Evolutionary conservation across 306 rosid species (phyloP), one percentile per base, ranked within the genome.

Genomic region (Ammopiptanthus mongolicus): DNA sequence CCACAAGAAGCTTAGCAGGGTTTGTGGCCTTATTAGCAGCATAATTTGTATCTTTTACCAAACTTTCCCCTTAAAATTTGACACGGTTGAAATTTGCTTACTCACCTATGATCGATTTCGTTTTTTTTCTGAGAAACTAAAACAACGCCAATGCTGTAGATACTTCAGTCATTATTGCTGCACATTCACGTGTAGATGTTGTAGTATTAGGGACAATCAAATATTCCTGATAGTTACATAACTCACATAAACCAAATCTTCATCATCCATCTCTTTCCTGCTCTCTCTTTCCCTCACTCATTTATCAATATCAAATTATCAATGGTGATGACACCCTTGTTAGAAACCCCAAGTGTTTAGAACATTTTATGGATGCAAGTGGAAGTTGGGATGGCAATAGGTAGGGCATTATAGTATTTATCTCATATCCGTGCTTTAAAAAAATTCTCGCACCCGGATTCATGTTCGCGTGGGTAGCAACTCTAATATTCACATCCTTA

Each of bases 151-250:
- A 55, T 6, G 2, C 1, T 28, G 8, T 55, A 65, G 58, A 76
- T 23, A 65, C 66, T 53, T 19, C 3, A 10, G 29, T 31, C 61
- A 31, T 58, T 57, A 33, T 68, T 57, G 34, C 22, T 31, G 17
- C 18, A 63, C 22, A 53, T 18, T 65, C 19, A 59, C 50, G 70
- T 44, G 61, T 42, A 15, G 69, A 65, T 66, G 74, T 39, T 57
- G 56, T 14, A 8, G 58, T 64, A 60, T 22, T 11, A 3, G 34
- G 73, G 19, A 41, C 51, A 57, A 39, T 44, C 58, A 7, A 63
- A 73, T 60, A 66, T 75, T 82, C 74, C 55, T 48, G 28, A 3
- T 14, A 21, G 42, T 11, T 42, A 42, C 31, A 58, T 17, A 71
- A 44, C n/a, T 56, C n/a, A 73, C 48, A 60, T 8, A 11, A 60